These are phyloP conservation scores for Wallemia mellicola DNA, from an alignment of 1,284 basidiomycete genomes.

Conservation along the genomic window DNA sequence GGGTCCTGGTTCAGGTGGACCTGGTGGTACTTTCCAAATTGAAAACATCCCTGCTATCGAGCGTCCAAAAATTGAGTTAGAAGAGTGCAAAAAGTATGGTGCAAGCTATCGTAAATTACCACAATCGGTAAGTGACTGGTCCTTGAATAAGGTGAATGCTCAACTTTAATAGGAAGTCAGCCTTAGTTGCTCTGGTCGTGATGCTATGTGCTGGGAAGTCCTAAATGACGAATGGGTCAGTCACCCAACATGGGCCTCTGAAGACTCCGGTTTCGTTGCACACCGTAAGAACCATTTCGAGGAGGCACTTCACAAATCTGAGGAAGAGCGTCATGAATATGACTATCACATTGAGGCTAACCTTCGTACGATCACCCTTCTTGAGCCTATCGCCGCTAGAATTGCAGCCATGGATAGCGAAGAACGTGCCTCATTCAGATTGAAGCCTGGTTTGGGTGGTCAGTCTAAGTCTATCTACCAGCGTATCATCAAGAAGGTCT, in stretches of 20 bases:
- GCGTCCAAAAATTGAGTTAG: slow-evolving; percentile 23
- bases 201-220: slow-evolving; percentile 82
- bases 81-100: slow-evolving; percentile 24
- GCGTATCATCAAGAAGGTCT: slow-evolving; percentile 79
- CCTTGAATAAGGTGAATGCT: slow-evolving; percentile 8
- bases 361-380: slow-evolving; percentile 60
- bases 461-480: slow-evolving; percentile 68
- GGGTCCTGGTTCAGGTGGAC: slow-evolving; percentile 19
- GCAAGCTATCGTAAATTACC: slow-evolving; percentile 82
- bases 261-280: slow-evolving; percentile 75
- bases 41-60: slow-evolving; percentile 30
- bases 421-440: slow-evolving; percentile 51
- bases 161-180: slow-evolving; percentile 36
- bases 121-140: slow-evolving; percentile 31
- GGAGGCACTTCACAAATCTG: slow-evolving; percentile 79
- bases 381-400: slow-evolving; percentile 63
- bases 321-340: slow-evolving; percentile 96
- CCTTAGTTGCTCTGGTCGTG: slow-evolving; percentile 73
- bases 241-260: slow-evolving; percentile 85
- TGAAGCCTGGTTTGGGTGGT: slow-evolving; percentile 69
- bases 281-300: slow-evolving; percentile 96
- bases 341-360: slow-evolving; percentile 88
- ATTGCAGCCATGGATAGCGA: slow-evolving; percentile 72
- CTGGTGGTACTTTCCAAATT: slow-evolving; percentile 18
- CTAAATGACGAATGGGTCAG: slow-evolving; percentile 92